Evolutionary conservation across 73 alveolate genomes (phyloP), one percentile per base, ranked within the genome.

Genomic region (Paramecium tetraurelia): DNA sequence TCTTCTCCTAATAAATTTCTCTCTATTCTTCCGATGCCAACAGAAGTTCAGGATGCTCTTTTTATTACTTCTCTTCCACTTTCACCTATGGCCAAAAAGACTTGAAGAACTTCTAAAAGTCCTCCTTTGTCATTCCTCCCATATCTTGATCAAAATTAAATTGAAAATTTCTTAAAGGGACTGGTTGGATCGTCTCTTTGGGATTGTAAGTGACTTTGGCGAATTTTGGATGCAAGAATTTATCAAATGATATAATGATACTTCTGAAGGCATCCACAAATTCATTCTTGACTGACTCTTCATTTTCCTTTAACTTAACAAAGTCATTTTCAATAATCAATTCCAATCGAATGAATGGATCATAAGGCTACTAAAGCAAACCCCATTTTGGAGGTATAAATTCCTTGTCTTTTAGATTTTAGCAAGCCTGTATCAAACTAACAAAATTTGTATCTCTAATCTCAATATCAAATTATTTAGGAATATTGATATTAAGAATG

Each of bases 241-340:
- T 38, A 16, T 86, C 93, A 86, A 68, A 86, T 36, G 88, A 86
- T 22, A 80, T 68, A 12, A 86, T 80, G 22, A 86, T 86, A 22
- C 85, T 77, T 35, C 85, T 59, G 46, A 59, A 68, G 7, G 76
- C 43, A 58, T 86, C 85, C 9, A 59, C 75, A 77, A 86, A 86
- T 58, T 86, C 93, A 33, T 38, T 86, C 18, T 68, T 86, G 11
- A 86, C 36, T n/a, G 68, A 35, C 12, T 59, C 87, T 40, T 72
- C 69, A 59, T 35, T 63, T 63, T 86, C 93, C 41, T 77, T 86
- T 14, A 86, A 63, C 69, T 86, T 86, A 35, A 86, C 71, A 58
- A 58, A 41, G 1, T 86, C 93, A 5, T 86, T 63, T 14, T 86
- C 93, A 4, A 86, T 63, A 21, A 29, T 18, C 8, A 86, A 59